Conservation (phyloP, 192 early-diverging fungal species). For the Coemansia umbellata region DNA sequence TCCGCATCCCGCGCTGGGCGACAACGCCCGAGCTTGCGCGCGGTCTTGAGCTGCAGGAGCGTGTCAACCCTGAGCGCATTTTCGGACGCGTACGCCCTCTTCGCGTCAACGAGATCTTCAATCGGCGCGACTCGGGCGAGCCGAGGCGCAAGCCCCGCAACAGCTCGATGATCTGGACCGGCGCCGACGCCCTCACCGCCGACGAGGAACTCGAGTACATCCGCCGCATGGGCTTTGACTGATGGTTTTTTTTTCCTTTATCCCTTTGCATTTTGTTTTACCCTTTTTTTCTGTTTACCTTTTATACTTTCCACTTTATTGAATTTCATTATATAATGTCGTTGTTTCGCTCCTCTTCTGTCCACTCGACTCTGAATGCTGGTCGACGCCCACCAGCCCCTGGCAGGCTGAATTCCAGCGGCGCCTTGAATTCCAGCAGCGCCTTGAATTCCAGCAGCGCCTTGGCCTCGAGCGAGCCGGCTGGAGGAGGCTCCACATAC, state of each 20-base stretch:
- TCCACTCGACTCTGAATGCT: slow-evolving; percentile 8
- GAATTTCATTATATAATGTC: slow-evolving; percentile 8
- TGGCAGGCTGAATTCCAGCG: no score
- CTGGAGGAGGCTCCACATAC: slow-evolving; percentile 47
- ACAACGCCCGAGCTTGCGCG: slow-evolving; percentile 45
- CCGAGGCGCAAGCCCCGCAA: slow-evolving; percentile 36
- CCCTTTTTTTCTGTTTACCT: slow-evolving; percentile 1
- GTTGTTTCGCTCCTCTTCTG: slow-evolving; percentile 18
- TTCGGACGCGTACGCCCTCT: slow-evolving; percentile 49
- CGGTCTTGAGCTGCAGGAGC: slow-evolving; percentile 37
- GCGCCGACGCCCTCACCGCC: slow-evolving; percentile 38
- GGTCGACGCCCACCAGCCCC: no score
- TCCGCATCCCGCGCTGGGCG: slow-evolving; percentile 44
- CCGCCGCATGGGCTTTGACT: slow-evolving; percentile 49
- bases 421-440: no score
- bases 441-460: no score
- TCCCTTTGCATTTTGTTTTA: slow-evolving; percentile 6
- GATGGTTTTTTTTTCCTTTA: slow-evolving; percentile 9
- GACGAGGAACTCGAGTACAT: slow-evolving; percentile 49
- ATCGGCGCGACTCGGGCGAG: slow-evolving; percentile 12
- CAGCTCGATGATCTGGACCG: slow-evolving; percentile 52
- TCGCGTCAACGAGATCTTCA: slow-evolving; percentile 48
- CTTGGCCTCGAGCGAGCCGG: no score
- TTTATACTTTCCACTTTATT: not conserved
- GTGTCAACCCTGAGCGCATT: slow-evolving; percentile 47